A percentile compares a stretch with the other conserved stretches of the same genome.
Conservation (phyloP, 148 eudicot species). For the Persicaria maculosa region DNA sequence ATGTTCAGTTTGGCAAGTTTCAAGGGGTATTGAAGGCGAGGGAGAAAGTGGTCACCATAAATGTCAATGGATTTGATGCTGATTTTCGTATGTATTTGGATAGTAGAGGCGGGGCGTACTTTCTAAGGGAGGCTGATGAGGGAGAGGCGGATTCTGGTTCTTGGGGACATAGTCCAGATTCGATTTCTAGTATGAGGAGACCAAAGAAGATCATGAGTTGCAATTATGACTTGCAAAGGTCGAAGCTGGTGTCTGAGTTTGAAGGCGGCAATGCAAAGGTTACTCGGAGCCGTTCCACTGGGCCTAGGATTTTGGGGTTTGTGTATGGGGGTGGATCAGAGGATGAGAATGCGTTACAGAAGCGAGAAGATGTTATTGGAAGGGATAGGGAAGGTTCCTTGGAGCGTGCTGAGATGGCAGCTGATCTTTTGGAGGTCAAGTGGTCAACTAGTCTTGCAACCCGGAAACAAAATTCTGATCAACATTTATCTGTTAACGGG, state of each 20-base stretch:
- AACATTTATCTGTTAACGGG: conserved; percentile 17
- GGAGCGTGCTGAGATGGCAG: conserved; percentile 90
- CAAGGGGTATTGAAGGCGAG: conserved; percentile 81
- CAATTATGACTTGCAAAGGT: conserved; percentile 33
- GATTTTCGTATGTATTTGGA: conserved; percentile 81
- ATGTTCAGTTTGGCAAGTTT: conserved; percentile 86
- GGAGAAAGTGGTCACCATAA: conserved; percentile 60
- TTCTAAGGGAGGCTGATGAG: conserved; percentile 50
- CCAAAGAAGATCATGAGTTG: conserved; percentile 47
- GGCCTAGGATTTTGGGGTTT: conserved; percentile 53
- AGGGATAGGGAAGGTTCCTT: conserved; percentile 35
- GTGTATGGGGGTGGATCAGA: conserved; percentile 51
- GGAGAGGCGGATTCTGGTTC: conserved; percentile 44
- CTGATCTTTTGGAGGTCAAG: conserved; percentile 76
- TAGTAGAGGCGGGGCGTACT: conserved; percentile 75
- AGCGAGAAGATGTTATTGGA: conserved; percentile 24
- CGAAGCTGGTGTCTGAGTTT: conserved; percentile 28
- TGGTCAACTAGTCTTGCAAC: conserved; percentile 80
- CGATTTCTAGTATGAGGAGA: conserved; percentile 26
- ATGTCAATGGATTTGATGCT: conserved; percentile 68
- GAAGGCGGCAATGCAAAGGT: conserved; percentile 32
- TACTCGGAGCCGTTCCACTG: conserved; percentile 29
- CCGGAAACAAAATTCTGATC: conserved; percentile 23
- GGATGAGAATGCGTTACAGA: conserved; percentile 29
- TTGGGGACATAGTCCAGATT: conserved; percentile 56